phyloP scores from a whole-genome alignment of 208 protist species.

The Trypanosoma boissoni region DNA sequence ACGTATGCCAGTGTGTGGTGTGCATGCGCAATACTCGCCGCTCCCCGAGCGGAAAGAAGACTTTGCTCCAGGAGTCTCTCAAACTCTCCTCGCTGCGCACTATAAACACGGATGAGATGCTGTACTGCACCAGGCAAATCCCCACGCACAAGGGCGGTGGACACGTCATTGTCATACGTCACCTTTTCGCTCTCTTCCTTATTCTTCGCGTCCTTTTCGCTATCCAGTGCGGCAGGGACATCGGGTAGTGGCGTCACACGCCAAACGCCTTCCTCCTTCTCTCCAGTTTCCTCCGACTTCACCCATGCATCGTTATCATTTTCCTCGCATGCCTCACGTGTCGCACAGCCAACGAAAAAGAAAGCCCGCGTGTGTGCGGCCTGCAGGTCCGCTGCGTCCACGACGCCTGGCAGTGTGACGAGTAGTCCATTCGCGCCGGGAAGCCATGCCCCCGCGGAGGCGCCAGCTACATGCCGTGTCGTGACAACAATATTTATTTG shows the following conservation, averaged over 20 bases:
- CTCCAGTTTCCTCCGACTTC: slow-evolving; percentile 5
- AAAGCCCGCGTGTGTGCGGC: slow-evolving; percentile 61
- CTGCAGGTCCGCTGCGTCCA: slow-evolving; percentile 60
- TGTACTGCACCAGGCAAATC: slow-evolving; percentile 51
- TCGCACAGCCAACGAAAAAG: slow-evolving; percentile 40
- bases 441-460: slow-evolving; percentile 40
- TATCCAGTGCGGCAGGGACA: slow-evolving; percentile 12
- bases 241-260: slow-evolving; percentile 8
- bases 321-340: background rate
- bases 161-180: slow-evolving; percentile 65
- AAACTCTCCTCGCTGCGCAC: slow-evolving; percentile 35
- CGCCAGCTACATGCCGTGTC: slow-evolving; percentile 25
- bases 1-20: slow-evolving; percentile 76
- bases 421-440: slow-evolving; percentile 33
- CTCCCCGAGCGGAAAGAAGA: slow-evolving; percentile 61
- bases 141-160: slow-evolving; percentile 62
- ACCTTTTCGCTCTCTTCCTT: background rate
- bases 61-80: slow-evolving; percentile 67
- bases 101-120: slow-evolving; percentile 54
- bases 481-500: slow-evolving; percentile 50
- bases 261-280: slow-evolving; percentile 18
- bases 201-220: slow-evolving; percentile 3
- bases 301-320: background rate
- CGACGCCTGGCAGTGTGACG: slow-evolving; percentile 73
- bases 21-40: slow-evolving; percentile 52